Conservation (phyloP, 2,329 filamentous ascomycete genomes). For the Neopestalotiopsis sp. region DNA sequence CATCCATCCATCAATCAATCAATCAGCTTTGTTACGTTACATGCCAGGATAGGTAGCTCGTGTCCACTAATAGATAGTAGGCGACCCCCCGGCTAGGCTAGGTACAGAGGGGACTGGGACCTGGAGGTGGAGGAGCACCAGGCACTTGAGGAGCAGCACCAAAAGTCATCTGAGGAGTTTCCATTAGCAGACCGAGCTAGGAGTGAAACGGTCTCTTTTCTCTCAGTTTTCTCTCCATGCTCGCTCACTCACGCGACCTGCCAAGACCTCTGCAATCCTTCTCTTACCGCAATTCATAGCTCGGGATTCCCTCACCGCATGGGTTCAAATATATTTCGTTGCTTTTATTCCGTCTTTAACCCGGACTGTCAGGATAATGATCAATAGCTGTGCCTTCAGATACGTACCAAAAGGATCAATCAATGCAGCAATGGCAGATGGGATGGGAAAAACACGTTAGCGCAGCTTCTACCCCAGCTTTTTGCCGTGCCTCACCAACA, state of each 20-base stretch:
- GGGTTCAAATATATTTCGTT: too few species aligned
- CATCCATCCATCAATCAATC: neutral
- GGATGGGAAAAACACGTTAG: neutral
- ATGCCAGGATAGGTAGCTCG: neutral
- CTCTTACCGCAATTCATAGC: neutral
- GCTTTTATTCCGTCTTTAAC: too few species aligned
- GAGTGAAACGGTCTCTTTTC: neutral
- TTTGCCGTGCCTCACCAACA: neutral
- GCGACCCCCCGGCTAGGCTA: neutral
- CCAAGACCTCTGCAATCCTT: neutral
- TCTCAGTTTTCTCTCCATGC: neutral
- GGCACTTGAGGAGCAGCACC: neutral
- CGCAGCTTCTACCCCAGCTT: slow-evolving; percentile 9
- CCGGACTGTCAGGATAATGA: too few species aligned
- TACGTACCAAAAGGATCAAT: neutral
- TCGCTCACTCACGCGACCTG: neutral
- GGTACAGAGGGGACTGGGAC: neutral
- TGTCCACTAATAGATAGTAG: slow-evolving; percentile 1
- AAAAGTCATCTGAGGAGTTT: neutral
- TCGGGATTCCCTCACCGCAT: too few species aligned
- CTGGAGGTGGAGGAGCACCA: neutral
- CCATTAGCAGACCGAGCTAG: neutral
- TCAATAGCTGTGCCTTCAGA: neutral
- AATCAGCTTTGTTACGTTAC: slow-evolving; percentile 12
- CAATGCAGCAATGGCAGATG: too few species aligned